phyloP scores from a whole-genome alignment of 257 asterid species.

The Plantago elongata region DNA sequence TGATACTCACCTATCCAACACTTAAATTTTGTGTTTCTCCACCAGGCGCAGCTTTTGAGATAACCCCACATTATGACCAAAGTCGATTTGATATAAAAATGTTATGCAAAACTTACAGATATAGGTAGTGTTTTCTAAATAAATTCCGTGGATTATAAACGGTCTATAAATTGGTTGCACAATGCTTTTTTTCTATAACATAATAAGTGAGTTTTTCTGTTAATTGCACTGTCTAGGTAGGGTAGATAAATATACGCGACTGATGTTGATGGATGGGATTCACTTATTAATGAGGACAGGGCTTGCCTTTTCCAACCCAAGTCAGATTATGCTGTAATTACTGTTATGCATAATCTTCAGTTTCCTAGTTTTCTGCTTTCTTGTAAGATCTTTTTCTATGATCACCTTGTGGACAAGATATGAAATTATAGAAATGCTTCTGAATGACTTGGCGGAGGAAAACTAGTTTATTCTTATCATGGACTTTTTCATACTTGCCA shows the following conservation, averaged over 20 bases:
- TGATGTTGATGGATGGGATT: not conserved
- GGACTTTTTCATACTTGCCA: slow-evolving; percentile 11
- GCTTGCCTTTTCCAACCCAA: not conserved
- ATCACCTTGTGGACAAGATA: not conserved
- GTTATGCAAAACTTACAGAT: no score
- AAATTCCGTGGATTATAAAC: no score
- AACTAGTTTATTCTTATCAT: not conserved
- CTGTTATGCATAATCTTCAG: not conserved
- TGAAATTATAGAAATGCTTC: not conserved
- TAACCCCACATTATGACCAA: no score
- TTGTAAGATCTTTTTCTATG: not conserved
- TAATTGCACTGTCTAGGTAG: no score
- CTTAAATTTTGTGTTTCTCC: no score
- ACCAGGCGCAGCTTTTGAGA: no score
- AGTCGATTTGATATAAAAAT: no score
- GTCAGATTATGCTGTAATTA: not conserved
- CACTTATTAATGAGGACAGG: not conserved
- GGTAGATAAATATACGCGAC: not conserved
- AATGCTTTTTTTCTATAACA: no score
- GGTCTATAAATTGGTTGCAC: no score
- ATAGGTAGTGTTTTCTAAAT: no score
- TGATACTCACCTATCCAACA: no score
- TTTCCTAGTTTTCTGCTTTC: not conserved
- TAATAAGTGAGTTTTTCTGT: no score
- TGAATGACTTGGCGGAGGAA: not conserved